Evolutionary conservation across 208 protist species (phyloP).

Genomic region (Crithidia brevicula): DNA sequence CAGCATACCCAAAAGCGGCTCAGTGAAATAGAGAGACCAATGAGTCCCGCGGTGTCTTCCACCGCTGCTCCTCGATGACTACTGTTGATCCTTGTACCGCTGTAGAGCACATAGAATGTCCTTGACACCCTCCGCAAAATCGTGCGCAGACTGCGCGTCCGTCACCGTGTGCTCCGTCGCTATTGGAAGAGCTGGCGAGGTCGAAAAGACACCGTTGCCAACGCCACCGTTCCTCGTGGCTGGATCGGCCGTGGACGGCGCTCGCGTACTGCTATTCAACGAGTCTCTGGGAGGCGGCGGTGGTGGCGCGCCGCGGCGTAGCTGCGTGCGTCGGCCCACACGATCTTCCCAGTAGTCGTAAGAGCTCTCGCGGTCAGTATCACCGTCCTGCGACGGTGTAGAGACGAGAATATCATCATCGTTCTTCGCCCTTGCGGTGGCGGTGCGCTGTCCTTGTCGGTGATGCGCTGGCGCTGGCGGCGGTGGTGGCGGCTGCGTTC

Average conservation of each 20-base stretch:
- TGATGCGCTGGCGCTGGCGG: neutral
- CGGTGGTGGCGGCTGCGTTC: too few relatives aligned
- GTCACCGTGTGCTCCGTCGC: conserved; percentile 24
- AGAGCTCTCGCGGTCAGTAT: neutral
- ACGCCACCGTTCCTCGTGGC: neutral
- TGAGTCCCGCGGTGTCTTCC: too few relatives aligned
- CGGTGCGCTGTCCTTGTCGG: neutral
- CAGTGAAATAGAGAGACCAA: too few relatives aligned
- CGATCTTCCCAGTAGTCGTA: conserved; percentile 18
- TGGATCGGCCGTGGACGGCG: neutral
- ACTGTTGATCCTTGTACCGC: conserved; percentile 5
- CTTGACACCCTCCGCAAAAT: conserved; percentile 24
- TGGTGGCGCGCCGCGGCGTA: conserved; percentile 8
- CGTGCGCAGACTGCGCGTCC: conserved; percentile 28
- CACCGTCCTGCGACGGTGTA: conserved; percentile 13
- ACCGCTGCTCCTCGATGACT: neutral
- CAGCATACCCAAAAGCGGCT: too few relatives aligned
- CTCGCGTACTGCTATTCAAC: neutral
- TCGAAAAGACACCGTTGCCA: neutral
- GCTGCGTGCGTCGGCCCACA: neutral
- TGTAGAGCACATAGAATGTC: conserved; percentile 18
- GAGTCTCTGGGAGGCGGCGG: conserved; percentile 8
- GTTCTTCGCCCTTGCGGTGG: neutral
- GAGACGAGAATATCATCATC: conserved; percentile 25
- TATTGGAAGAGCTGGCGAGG: conserved; percentile 17